phyloP scores from a whole-genome alignment of 768 basidiomycete genomes.

The Agaricus bisporus region DNA sequence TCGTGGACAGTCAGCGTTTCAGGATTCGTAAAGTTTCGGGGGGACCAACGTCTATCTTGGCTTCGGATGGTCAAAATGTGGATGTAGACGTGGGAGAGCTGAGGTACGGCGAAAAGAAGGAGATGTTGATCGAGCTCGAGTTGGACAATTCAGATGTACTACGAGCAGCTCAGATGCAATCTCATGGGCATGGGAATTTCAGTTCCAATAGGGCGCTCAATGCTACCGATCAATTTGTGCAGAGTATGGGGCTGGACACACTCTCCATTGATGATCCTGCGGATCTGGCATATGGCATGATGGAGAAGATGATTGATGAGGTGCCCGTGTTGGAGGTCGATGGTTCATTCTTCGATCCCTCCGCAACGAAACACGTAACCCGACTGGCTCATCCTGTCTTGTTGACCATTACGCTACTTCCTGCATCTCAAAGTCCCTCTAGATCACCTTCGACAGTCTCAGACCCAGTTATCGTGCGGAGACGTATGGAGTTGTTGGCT shows the following conservation, averaged over 20 bases:
- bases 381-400: slow-evolving; percentile 89
- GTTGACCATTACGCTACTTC: slow-evolving; percentile 89
- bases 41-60: slow-evolving; percentile 78
- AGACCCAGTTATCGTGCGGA: slow-evolving; percentile 85
- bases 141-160: slow-evolving; percentile 71
- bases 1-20: slow-evolving; percentile 87
- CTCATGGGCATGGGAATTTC: slow-evolving; percentile 8
- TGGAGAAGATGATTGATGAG: slow-evolving; percentile 96
- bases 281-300: slow-evolving; percentile 85
- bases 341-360: slow-evolving; percentile 91
- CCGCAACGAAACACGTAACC: slow-evolving; percentile 75
- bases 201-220: slow-evolving; percentile 42
- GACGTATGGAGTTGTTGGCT: slow-evolving; percentile 94
- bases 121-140: slow-evolving; percentile 96
- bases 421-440: slow-evolving; percentile 31
- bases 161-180: slow-evolving; percentile 24
- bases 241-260: slow-evolving; percentile 76
- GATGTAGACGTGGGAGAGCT: slow-evolving; percentile 94
- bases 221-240: slow-evolving; percentile 87
- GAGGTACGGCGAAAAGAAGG: slow-evolving; percentile 93
- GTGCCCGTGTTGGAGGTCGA: slow-evolving; percentile 96
- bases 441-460: slow-evolving; percentile 47
- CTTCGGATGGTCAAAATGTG: slow-evolving; percentile 89
- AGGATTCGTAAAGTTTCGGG: slow-evolving; percentile 93
- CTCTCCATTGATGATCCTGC: slow-evolving; percentile 64